Evolutionary conservation across 2,329 filamentous ascomycete species (phyloP).

Genomic region (Thielaviopsis cerberus): DNA sequence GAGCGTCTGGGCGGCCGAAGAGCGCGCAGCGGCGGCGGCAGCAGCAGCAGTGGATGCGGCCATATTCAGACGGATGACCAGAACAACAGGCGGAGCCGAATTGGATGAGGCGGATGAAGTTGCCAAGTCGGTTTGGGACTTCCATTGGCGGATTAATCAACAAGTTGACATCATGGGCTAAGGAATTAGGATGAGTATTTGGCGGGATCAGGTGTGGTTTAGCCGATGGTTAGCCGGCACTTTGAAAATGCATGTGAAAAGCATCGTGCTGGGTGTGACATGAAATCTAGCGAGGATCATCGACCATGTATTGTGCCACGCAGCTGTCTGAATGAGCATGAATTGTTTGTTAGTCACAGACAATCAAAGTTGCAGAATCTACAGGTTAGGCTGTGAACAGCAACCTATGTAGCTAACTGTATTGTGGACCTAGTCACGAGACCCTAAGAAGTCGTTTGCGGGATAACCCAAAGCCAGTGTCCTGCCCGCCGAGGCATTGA

Average conservation of each 20-base stretch:
- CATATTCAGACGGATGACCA: background rate
- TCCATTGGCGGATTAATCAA: too few species aligned
- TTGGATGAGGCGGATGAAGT: background rate
- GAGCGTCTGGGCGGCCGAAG: background rate
- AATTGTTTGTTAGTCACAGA: background rate
- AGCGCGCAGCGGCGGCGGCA: background rate
- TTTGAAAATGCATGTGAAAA: background rate
- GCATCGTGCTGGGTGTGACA: background rate
- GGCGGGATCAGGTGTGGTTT: background rate
- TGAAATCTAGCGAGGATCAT: background rate
- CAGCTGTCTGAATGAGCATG: too few species aligned
- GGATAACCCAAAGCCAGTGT: background rate
- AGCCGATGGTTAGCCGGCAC: conserved; percentile 1
- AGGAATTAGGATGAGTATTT: background rate
- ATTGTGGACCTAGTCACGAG: background rate
- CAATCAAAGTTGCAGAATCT: background rate
- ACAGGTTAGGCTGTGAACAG: background rate
- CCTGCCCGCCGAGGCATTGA: background rate
- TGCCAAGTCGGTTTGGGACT: too few species aligned
- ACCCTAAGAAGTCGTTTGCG: background rate
- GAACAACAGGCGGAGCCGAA: too few species aligned
- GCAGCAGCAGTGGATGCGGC: background rate
- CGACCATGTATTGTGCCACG: too few species aligned
- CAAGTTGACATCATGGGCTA: background rate
- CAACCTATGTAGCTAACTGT: too few species aligned